phyloP scores from a whole-genome alignment of 2,329 filamentous ascomycete species.

The Xylogone sp. region DNA sequence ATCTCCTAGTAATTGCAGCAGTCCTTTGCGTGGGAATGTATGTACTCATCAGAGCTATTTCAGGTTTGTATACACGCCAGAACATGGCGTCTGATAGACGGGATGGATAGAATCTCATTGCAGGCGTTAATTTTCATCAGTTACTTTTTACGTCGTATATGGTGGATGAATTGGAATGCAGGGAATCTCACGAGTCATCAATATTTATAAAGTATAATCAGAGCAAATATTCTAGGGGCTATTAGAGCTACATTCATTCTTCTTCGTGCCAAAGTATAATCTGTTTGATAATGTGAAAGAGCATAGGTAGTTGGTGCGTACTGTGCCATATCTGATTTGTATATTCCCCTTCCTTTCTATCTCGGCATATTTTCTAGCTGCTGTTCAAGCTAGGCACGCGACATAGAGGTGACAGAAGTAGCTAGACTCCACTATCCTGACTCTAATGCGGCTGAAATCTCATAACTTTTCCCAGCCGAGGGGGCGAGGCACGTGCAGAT shows the following conservation, averaged over 20 bases:
- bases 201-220: too few relatives aligned
- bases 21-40: slow-evolving; percentile 20
- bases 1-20: slow-evolving; percentile 22
- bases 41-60: slow-evolving; percentile 19
- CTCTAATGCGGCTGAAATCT: not conserved
- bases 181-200: not conserved
- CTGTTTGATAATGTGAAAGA: too few relatives aligned
- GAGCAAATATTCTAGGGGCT: too few relatives aligned
- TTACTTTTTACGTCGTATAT: not conserved
- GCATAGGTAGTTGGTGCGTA: too few relatives aligned
- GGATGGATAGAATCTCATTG: slow-evolving; percentile 23
- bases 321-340: too few relatives aligned
- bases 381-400: not conserved
- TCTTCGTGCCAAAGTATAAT: too few relatives aligned
- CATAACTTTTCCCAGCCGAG: not conserved
- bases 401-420: not conserved
- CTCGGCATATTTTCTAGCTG: too few relatives aligned
- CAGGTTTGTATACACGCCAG: slow-evolving; percentile 15
- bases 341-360: too few relatives aligned
- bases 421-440: not conserved
- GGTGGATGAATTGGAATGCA: not conserved
- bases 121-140: slow-evolving; percentile 13
- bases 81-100: slow-evolving; percentile 22
- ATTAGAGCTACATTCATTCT: too few relatives aligned
- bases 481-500: not conserved